Evolutionary conservation across 2,329 filamentous ascomycete species (phyloP).

Genomic region (Arthroderma sp.): DNA sequence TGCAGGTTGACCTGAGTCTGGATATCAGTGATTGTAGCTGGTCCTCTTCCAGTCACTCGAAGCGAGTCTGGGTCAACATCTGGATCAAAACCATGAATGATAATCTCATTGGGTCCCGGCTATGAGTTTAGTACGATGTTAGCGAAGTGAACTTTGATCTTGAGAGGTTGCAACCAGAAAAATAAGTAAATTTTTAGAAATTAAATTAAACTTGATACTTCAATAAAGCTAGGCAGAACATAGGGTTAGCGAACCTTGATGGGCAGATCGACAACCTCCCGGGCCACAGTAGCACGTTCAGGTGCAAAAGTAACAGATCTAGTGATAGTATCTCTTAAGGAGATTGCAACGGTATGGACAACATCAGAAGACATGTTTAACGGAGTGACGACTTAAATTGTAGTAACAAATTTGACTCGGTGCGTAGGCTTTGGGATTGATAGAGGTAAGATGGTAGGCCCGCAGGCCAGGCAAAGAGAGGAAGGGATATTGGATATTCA

Average conservation of each 20-base stretch:
- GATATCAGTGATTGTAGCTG: slow-evolving; percentile 49
- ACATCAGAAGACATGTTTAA: slow-evolving; percentile 6
- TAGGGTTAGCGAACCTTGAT: slow-evolving; percentile 27
- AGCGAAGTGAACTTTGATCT: background rate
- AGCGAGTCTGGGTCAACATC: slow-evolving; percentile 44
- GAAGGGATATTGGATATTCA: no score
- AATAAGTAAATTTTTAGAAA: no score
- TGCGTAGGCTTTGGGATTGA: no score
- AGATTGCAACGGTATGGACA: slow-evolving; percentile 21
- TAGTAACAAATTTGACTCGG: no score
- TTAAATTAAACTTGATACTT: no score
- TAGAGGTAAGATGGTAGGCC: no score
- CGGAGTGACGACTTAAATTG: no score
- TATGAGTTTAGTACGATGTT: slow-evolving; percentile 12
- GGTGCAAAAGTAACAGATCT: slow-evolving; percentile 52
- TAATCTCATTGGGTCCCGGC: slow-evolving; percentile 45
- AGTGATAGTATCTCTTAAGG: slow-evolving; percentile 44
- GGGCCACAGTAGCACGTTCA: slow-evolving; percentile 44
- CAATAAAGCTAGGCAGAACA: background rate
- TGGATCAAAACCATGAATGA: slow-evolving; percentile 41
- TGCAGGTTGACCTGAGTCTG: slow-evolving; percentile 46
- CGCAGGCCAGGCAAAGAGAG: no score
- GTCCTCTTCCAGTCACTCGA: slow-evolving; percentile 46
- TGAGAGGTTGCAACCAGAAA: background rate
- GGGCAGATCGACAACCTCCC: slow-evolving; percentile 44